phyloP scores from a whole-genome alignment of 352 stramenopile genomes.

The Phytophthora boehmeriae region DNA sequence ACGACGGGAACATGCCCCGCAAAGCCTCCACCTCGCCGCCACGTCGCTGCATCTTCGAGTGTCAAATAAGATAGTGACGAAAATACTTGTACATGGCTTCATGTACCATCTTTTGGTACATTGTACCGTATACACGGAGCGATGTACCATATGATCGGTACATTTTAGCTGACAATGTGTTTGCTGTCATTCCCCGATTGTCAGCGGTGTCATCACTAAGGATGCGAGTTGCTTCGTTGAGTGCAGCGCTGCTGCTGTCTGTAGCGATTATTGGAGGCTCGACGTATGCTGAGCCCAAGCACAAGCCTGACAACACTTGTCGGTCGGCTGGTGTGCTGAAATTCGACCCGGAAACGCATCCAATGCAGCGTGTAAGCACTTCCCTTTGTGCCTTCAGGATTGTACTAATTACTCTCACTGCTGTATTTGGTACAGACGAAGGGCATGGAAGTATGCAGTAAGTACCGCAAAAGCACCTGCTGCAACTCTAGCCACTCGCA shows the following conservation, averaged over 20 bases:
- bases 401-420: not conserved
- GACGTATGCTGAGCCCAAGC: constrained; percentile 31
- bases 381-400: constrained; percentile 5
- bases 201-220: constrained; percentile 15
- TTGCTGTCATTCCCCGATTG: constrained; percentile 12
- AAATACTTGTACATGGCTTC: no score
- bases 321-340: constrained; percentile 71
- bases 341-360: constrained; percentile 62
- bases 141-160: not conserved
- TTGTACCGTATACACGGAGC: no score
- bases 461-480: constrained; percentile 84
- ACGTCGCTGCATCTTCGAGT: constrained; percentile 56
- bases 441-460: constrained; percentile 76
- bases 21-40: constrained; percentile 67
- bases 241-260: constrained; percentile 24
- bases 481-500: constrained; percentile 76
- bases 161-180: not conserved
- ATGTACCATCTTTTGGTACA: no score
- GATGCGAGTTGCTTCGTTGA: constrained; percentile 22
- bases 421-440: constrained; percentile 41
- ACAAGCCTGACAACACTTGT: constrained; percentile 45
- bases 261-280: constrained; percentile 15
- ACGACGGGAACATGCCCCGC: constrained; percentile 77
- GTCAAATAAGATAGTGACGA: not conserved
- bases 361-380: constrained; percentile 78